Conservation (phyloP, 179 eudicot genomes). For the Heliamphora pulchella region DNA sequence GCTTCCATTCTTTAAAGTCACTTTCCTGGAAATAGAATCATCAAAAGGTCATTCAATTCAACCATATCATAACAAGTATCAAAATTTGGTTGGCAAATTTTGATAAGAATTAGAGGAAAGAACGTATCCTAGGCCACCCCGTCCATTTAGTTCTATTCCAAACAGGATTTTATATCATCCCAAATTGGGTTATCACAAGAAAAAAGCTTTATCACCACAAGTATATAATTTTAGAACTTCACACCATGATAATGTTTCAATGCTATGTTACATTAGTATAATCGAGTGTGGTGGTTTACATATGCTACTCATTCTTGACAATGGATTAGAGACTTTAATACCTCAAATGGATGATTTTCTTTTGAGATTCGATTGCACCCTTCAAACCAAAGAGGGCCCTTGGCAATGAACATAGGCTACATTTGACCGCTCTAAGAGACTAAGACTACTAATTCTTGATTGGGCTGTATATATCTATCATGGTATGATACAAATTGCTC, state of each 20-base stretch:
- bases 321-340: neutral
- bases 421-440: neutral
- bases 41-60: slow-evolving; percentile 24
- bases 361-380: neutral
- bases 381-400: neutral
- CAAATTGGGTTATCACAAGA: neutral
- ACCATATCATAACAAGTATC: neutral
- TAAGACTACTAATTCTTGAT: too few relatives aligned
- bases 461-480: neutral
- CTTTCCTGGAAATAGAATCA: slow-evolving; percentile 56
- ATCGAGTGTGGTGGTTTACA: neutral
- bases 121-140: neutral
- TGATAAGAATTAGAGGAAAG: neutral
- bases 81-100: neutral
- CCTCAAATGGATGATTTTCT: neutral
- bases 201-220: neutral
- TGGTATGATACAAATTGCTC: neutral
- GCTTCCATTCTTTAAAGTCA: slow-evolving; percentile 91
- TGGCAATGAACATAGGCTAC: neutral
- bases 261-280: neutral
- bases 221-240: neutral
- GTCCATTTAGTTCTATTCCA: neutral
- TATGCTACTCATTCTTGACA: neutral
- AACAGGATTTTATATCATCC: neutral
- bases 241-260: neutral